phyloP scores from a whole-genome alignment of 2,329 filamentous ascomycete genomes.

The Cladosporium austrohemisphaericum region DNA sequence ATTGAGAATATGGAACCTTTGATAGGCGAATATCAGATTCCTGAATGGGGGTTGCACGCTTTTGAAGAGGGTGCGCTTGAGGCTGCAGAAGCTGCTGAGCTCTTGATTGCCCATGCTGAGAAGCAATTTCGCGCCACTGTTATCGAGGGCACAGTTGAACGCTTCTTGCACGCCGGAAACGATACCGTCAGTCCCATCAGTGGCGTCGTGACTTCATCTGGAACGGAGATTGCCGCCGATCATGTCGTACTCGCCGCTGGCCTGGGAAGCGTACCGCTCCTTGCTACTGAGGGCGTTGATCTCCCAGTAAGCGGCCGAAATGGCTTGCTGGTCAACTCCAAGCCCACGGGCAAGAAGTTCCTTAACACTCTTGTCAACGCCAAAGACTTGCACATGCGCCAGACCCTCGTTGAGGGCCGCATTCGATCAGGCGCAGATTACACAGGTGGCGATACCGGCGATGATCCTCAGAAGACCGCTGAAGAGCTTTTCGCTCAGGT shows the following conservation, averaged over 20 bases:
- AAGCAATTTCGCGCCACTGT: neutral
- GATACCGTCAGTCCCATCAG: neutral
- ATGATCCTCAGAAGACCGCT: conserved; percentile 3
- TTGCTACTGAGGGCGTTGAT: neutral
- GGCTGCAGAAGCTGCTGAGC: neutral
- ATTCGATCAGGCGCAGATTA: conserved; percentile 1
- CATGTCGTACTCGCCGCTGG: conserved; percentile 8
- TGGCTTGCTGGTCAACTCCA: conserved; percentile 1
- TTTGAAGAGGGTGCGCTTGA: conserved; percentile 3
- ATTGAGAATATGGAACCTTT: neutral
- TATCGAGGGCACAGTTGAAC: neutral
- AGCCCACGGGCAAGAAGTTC: neutral
- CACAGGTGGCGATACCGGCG: conserved; percentile 1
- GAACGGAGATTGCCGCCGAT: neutral
- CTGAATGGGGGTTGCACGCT: neutral
- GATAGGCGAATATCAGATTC: neutral
- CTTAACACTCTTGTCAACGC: conserved; percentile 1
- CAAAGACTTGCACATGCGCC: conserved; percentile 3
- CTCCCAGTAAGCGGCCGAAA: conserved; percentile 6
- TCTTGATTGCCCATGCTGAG: neutral
- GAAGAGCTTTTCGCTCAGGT: conserved; percentile 2
- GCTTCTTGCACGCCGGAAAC: neutral
- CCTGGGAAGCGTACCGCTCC: conserved; percentile 1
- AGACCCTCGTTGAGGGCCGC: conserved; percentile 3
- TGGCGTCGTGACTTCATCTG: neutral